Base-by-base conservation (phyloP, 495 filamentous ascomycete genomes). In the Trichoderma parareesei region DNA sequence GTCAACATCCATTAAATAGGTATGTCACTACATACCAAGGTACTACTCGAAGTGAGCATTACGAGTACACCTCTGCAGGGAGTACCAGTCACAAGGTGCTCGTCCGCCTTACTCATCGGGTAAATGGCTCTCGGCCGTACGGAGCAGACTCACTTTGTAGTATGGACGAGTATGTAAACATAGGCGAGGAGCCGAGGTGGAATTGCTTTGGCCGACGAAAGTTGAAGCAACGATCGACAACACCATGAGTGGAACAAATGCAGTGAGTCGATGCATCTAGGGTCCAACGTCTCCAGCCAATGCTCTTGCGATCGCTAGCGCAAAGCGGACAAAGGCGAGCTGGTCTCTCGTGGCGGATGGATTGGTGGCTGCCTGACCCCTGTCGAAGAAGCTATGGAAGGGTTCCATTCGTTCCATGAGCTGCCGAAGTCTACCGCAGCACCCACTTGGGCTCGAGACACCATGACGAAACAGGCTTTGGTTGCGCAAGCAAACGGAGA, bases 331-430 rank as follows among this genome's bases (percentile, higher is more conserved):
- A 49, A 49, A 49, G 18, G 46, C 46, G n/a, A 18, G 20, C 10
- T 46, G 4, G 4, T 48, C 44, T 48, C 44, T n/a, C 44, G 4
- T 18, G 16, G 4, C 8, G 9, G 4, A 49, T 49, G 46, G 46
- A 49, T 57, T 57, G 5, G 53, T 57, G 53, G 53, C 53, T 57
- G 8, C 33, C 16, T n/a, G 53, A 35, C 53, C 53, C 33, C 53
- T 57, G 20, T 57, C 53, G 13, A 57, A 35, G 27, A 37, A 37
- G 53, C 27, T 9, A 13, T 57, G 53, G 53, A 57, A 57, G 53
- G 53, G 53, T 5, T 37, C 53, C 53, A 57, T 57, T 57, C 37
- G 53, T 57, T 57, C 53, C 53, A 57, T 57, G 53, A 33, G 53
- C 35, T 57, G 53, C 53, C 53, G 53, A 57, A 57, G 53, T 37